Percentiles rank a stretch among this genome's conserved stretches.
Conservation (phyloP, 768 basidiomycete species). For the Naganishia kalamii region DNA sequence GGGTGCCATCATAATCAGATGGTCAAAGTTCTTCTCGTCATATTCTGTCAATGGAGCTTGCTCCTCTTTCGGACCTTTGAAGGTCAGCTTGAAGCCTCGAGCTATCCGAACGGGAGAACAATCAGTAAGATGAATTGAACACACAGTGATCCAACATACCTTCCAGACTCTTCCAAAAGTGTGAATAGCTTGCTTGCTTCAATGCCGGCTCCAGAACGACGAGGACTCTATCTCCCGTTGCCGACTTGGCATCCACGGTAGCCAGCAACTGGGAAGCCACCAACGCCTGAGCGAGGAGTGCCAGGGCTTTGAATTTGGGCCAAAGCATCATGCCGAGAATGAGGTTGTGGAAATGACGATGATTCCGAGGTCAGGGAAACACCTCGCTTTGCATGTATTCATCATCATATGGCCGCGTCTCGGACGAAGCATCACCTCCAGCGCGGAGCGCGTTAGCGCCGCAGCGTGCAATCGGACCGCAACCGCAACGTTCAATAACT, state of each 20-base stretch:
- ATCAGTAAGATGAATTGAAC: not conserved
- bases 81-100: constrained; percentile 77
- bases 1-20: constrained; percentile 80
- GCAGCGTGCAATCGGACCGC: not conserved
- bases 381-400: not conserved
- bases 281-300: not conserved
- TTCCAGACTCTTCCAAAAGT: constrained; percentile 73
- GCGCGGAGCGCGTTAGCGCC: constrained; percentile 9
- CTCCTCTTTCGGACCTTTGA: constrained; percentile 73
- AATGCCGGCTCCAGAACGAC: constrained; percentile 71
- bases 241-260: constrained; percentile 32
- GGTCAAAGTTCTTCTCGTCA: constrained; percentile 69
- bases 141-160: constrained; percentile 51
- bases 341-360: not conserved
- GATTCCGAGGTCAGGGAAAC: not conserved
- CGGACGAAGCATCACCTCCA: not conserved
- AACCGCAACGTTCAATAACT: too few species aligned
- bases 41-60: constrained; percentile 61
- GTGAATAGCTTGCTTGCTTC: constrained; percentile 63
- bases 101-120: constrained; percentile 49
- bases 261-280: not conserved
- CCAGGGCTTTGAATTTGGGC: constrained; percentile 12
- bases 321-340: constrained; percentile 6
- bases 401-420: not conserved
- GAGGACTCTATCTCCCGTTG: constrained; percentile 54